Percentiles rank a stretch among this genome's conserved stretches.
These are phyloP conservation scores for Tephrocybe sp. DNA, from an alignment of 768 basidiomycete species.

Conservation along the genomic window DNA sequence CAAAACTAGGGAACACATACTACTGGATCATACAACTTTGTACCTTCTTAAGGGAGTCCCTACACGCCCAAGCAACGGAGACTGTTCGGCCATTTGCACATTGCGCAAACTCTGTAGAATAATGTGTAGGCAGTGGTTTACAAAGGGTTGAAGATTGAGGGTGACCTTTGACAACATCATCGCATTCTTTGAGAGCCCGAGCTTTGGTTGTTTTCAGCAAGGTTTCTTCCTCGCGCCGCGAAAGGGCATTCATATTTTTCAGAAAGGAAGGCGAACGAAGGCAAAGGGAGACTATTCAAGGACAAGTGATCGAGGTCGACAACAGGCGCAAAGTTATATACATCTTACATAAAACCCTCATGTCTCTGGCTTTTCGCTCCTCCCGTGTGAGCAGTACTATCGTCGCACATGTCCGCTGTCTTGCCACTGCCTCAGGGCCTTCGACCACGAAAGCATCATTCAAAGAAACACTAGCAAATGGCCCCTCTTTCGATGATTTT, in stretches of 20 bases:
- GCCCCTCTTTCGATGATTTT: constrained; percentile 82
- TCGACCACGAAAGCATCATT: constrained; percentile 42
- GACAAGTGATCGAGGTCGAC: no score
- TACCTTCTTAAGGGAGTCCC: constrained; percentile 59
- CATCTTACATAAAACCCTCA: no score
- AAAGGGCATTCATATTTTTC: constrained; percentile 71
- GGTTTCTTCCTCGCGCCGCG: constrained; percentile 84
- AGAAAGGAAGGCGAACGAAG: neutral
- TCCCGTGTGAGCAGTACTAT: constrained; percentile 10
- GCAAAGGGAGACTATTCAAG: no score
- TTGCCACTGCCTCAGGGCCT: constrained; percentile 46
- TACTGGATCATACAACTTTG: constrained; percentile 80
- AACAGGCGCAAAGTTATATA: neutral
- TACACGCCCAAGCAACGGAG: constrained; percentile 85
- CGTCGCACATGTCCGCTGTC: constrained; percentile 36
- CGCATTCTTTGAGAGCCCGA: constrained; percentile 75
- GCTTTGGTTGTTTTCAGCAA: constrained; percentile 81
- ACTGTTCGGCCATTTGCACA: constrained; percentile 79
- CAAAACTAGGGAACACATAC: constrained; percentile 41
- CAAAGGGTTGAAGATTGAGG: neutral
- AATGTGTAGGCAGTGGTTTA: neutral
- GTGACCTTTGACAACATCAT: constrained; percentile 69
- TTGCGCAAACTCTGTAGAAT: constrained; percentile 69
- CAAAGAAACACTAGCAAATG: constrained; percentile 50
- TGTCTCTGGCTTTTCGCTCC: constrained; percentile 11